These are phyloP conservation scores for Wickerhamiella australiensis DNA, from an alignment of 805 yeast genomes.

Conservation along the genomic window DNA sequence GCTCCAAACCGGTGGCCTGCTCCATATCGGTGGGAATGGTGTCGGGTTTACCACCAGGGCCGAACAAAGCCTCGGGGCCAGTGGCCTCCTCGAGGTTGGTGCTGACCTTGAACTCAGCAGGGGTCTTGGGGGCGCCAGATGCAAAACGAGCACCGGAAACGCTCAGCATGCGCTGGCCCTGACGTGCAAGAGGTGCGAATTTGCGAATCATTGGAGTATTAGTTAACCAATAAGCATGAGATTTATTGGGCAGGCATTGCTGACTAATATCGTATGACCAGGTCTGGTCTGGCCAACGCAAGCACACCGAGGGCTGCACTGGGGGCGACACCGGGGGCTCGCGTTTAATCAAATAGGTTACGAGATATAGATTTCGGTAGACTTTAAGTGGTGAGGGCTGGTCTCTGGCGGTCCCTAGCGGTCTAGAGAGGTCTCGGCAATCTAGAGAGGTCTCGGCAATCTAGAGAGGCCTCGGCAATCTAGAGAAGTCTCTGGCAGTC, in stretches of 20 bases:
- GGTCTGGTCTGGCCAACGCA: background rate
- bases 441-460: too few species aligned
- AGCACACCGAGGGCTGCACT: too few species aligned
- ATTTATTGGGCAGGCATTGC: background rate
- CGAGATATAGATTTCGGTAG: too few species aligned
- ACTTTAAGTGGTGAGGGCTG: too few species aligned
- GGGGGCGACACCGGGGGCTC: too few species aligned
- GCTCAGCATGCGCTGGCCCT: conserved; percentile 11
- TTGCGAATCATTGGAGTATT: conserved; percentile 9
- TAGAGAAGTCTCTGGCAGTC: too few species aligned
- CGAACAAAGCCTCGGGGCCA: conserved; percentile 66
- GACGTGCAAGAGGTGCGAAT: conserved; percentile 10
- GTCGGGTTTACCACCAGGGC: conserved; percentile 69
- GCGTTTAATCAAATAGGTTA: too few species aligned
- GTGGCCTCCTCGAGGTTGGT: conserved; percentile 56
- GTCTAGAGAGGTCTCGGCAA: too few species aligned
- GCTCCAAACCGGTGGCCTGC: conserved; percentile 96
- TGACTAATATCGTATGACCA: conserved; percentile 1
- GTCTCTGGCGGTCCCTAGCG: too few species aligned
- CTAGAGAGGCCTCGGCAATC: too few species aligned
- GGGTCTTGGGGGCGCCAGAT: conserved; percentile 13
- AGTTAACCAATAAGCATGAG: conserved; percentile 6
- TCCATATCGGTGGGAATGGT: conserved; percentile 82
- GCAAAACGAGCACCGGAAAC: conserved; percentile 5
- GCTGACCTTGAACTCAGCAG: conserved; percentile 19